phyloP scores from a whole-genome alignment of 148 eudicot genomes.

The Suaeda aralocaspica region DNA sequence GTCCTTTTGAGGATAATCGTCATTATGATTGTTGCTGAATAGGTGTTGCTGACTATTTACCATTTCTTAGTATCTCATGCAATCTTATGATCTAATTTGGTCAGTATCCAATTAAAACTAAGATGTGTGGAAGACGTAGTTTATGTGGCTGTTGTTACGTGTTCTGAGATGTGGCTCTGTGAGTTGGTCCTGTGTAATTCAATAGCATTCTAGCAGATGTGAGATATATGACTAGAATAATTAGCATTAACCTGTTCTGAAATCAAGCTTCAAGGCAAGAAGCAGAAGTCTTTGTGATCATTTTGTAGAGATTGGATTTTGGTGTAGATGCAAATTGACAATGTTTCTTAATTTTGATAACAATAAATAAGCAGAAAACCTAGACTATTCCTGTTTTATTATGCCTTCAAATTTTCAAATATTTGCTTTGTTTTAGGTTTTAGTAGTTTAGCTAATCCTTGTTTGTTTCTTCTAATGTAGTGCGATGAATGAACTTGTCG shows the following conservation, averaged over 20 bases:
- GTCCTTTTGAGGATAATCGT: too few relatives aligned
- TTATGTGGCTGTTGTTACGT: too few relatives aligned
- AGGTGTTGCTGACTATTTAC: too few relatives aligned
- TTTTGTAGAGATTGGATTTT: background rate
- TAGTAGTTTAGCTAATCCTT: background rate
- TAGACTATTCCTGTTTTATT: too few relatives aligned
- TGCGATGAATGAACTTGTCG: slow-evolving; percentile 86
- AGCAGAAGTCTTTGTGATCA: background rate
- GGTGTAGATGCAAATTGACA: background rate
- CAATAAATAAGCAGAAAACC: background rate
- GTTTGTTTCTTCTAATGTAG: slow-evolving; percentile 33
- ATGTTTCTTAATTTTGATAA: background rate
- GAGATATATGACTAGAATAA: background rate
- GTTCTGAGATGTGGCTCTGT: background rate
- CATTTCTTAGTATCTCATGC: background rate
- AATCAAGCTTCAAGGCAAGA: background rate
- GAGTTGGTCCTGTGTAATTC: background rate
- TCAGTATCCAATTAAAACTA: too few relatives aligned
- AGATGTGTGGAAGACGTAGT: too few relatives aligned
- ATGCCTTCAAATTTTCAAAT: too few relatives aligned
- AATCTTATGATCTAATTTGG: background rate
- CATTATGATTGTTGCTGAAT: too few relatives aligned
- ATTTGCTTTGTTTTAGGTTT: background rate
- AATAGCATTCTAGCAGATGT: background rate
- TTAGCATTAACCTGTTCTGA: background rate